Base-by-base conservation (phyloP, 306 rosid genomes). In the Cicer arietinum region DNA sequence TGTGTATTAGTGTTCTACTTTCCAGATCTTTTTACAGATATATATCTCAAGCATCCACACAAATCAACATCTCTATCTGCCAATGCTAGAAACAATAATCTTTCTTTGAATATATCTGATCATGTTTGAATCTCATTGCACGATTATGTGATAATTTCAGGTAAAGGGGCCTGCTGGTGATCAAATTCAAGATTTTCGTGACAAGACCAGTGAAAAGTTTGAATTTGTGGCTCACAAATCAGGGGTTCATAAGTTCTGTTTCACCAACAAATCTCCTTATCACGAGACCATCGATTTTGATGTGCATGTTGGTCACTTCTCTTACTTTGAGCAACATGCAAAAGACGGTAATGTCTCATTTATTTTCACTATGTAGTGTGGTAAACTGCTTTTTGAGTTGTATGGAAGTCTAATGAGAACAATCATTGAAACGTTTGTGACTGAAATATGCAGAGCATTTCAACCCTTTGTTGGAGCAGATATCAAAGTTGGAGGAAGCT, bases 401-500 rank as follows among this genome's bases (percentile, higher is more conserved):
- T 74, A 20, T 30, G 6, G 17, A 74, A 62, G 25, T 50, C 60
- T 12, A 53, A 18, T 8, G 70, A 43, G 47, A 73, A 30, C 52
- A 17, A 42, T 41, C 43, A 48, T 14, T 18, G 75, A 73, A 76
- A 67, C 60, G 81, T 68, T 60, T 69, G 72, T 75, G 65, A 57
- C 11, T 80, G 52, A 67, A 30, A 30, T 30, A 12, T 78, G 79
- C 92, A 95, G 99, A 90, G 87, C 97, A 95, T 89, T 89, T 95
- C 74, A 67, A 81, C 39, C 99, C 99, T 25, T 81, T 95, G 88
- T 58, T 92, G 64, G 96, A 92, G 77, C 96, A 95, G 76, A 89
- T 95, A 71, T 81, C 84, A 1, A 92, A 92, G 86, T 80, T 95
- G 88, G 99, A 95, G 86, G 98, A 95, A 83, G 92, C 97, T 81